A percentile compares a stretch with the other conserved stretches of the same genome.
Conservation (phyloP, 2,329 filamentous ascomycete genomes). For the Xylaria sp. region DNA sequence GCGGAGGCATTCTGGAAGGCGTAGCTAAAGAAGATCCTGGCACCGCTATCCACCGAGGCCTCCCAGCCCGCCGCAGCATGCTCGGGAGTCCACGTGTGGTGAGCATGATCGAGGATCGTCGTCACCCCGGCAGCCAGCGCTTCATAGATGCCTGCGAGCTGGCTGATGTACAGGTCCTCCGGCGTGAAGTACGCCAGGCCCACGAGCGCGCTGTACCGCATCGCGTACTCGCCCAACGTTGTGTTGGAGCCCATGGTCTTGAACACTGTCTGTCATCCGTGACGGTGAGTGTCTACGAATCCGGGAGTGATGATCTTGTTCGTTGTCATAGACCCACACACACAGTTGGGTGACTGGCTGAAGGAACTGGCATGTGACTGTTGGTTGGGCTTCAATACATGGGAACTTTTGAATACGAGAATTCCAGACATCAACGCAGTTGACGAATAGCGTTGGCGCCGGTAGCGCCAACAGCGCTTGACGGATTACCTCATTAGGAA, state of each 20-base stretch:
- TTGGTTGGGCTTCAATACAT: too few relatives aligned
- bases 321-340: too few relatives aligned
- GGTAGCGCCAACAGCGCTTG: too few relatives aligned
- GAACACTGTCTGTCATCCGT: slow-evolving; percentile 56
- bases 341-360: too few relatives aligned
- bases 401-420: too few relatives aligned
- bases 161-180: slow-evolving; percentile 48
- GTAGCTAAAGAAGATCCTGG: slow-evolving; percentile 48
- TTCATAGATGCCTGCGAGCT: slow-evolving; percentile 41
- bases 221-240: slow-evolving; percentile 49
- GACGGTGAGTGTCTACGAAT: slow-evolving; percentile 57
- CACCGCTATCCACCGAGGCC: slow-evolving; percentile 48
- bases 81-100: slow-evolving; percentile 49
- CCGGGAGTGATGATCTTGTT: slow-evolving; percentile 55
- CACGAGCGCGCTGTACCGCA: slow-evolving; percentile 43
- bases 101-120: slow-evolving; percentile 52
- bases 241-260: slow-evolving; percentile 55
- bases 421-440: too few relatives aligned
- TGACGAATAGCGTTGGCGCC: too few relatives aligned
- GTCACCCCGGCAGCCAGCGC: slow-evolving; percentile 35
- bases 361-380: too few relatives aligned
- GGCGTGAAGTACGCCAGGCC: slow-evolving; percentile 37
- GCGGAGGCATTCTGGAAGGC: slow-evolving; percentile 43
- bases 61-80: slow-evolving; percentile 46
- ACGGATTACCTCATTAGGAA: too few relatives aligned